A percentile compares a stretch with the other conserved stretches of the same genome.
phyloP scores from a whole-genome alignment of 257 asterid species.

The Ajuga chamaepitys region DNA sequence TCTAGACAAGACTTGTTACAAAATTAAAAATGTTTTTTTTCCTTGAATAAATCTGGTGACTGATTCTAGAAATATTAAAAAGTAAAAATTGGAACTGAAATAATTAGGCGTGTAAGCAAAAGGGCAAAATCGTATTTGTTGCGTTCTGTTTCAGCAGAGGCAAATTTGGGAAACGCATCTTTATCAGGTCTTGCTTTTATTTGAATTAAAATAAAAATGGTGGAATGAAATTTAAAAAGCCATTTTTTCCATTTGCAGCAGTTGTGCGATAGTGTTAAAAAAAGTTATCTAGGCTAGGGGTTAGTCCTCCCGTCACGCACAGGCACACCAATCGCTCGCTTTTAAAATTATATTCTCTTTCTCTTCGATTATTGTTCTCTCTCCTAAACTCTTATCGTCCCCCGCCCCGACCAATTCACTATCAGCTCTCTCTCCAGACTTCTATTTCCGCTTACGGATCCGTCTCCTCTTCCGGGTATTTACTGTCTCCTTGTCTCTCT shows the following conservation, averaged over 20 bases:
- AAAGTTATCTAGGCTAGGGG: slow-evolving; percentile 16
- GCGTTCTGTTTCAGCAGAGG: too few species aligned
- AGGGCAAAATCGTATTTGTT: too few species aligned
- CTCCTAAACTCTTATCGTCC: slow-evolving; percentile 4
- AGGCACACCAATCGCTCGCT: not conserved
- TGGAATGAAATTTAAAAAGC: not conserved
- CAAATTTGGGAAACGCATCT: too few species aligned
- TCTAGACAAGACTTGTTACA: too few species aligned
- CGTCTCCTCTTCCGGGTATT: slow-evolving; percentile 16
- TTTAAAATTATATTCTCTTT: not conserved
- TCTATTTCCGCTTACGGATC: slow-evolving; percentile 20
- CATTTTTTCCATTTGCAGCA: not conserved
- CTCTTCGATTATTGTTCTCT: not conserved
- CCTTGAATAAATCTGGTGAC: too few species aligned
- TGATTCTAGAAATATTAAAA: too few species aligned
- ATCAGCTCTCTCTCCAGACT: not conserved
- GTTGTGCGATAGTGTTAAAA: slow-evolving; percentile 1
- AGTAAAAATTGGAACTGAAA: too few species aligned
- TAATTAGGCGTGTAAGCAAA: too few species aligned
- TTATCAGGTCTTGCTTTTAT: too few species aligned
- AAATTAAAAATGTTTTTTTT: too few species aligned
- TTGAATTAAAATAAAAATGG: too few species aligned
- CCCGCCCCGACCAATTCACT: not conserved
- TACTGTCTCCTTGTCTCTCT: not conserved
- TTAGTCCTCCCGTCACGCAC: not conserved